Base-by-base conservation (phyloP, 768 basidiomycete genomes). In the Kwoniella sp. region DNA sequence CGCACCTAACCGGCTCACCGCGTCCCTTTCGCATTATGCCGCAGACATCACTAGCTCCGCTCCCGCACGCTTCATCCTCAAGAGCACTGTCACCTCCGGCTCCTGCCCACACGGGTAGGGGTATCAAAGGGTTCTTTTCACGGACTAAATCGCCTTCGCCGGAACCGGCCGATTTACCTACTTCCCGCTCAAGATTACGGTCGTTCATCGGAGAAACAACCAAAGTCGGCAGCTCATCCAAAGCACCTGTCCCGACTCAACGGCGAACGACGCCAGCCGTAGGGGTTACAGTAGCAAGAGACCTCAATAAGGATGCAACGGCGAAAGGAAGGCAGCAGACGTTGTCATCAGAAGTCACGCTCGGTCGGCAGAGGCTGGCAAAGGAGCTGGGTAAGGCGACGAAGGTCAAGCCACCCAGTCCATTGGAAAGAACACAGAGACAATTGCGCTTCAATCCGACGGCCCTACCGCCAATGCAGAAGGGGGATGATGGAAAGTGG, bases 401-500 rank as follows among this genome's bases (percentile, higher is more conserved):
- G 28, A 20, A 9, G 8, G 29, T 54, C 15, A 63, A 50, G 30
- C 63, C 51, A 17, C 4, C 17, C 4, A 54, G 37, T 17, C 62
- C 65, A 11, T 41, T 41, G 8, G 56, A 63, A 12, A 20, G 34
- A 11, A 57, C 68, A 12, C 58, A 59, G 15, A 41, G 72, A 28
- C 68, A 66, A 29, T 66, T 66, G 12, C 65, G 69, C 0, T 60
- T 69, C 57, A 59, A 66, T 25, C 61, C 68, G 1, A 54, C 71
- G 5, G 67, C 55, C 2, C 34, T 69, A 11, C 75, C 75, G 15
- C 66, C 68, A 11, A 68, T 73, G 48, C 71, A 72, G 57, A 68
- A 67, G 48, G 75, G 67, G 3, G 57, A 68, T 7, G 72, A 77
- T 60, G 75, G 75, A 23, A 70, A 61, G 61, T 77, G 75, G 75